A percentile compares a stretch with the other conserved stretches of the same genome.
Evolutionary conservation across 768 basidiomycete genomes (phyloP).

Genomic region (Cystobasidium ongulense): DNA sequence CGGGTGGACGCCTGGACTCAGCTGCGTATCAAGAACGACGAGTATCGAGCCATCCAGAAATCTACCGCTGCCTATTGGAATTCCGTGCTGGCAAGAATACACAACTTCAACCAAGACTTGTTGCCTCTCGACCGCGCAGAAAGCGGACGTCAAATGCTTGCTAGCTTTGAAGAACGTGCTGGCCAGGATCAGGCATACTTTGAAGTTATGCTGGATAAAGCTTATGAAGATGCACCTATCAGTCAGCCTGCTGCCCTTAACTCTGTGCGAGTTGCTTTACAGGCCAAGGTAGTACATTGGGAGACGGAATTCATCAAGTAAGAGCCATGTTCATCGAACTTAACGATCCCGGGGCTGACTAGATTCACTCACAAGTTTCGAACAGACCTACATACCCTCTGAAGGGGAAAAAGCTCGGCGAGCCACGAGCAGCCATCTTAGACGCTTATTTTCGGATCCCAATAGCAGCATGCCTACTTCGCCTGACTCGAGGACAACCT

Average conservation of each 20-base stretch:
- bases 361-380: constrained; percentile 45
- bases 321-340: not conserved
- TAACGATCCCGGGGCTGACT: not conserved
- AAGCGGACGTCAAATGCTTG: constrained; percentile 55
- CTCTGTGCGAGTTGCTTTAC: constrained; percentile 75
- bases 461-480: constrained; percentile 26
- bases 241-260: constrained; percentile 78
- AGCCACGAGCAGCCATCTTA: constrained; percentile 46
- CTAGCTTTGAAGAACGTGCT: constrained; percentile 62
- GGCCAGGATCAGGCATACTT: constrained; percentile 63
- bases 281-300: constrained; percentile 94
- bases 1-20: constrained; percentile 78
- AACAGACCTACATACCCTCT: constrained; percentile 49
- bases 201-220: constrained; percentile 60
- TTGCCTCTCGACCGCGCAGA: constrained; percentile 49
- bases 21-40: constrained; percentile 81
- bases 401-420: constrained; percentile 50
- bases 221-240: constrained; percentile 63
- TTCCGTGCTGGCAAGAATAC: constrained; percentile 47
- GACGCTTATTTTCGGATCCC: constrained; percentile 44
- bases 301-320: constrained; percentile 76
- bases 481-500: not conserved
- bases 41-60: constrained; percentile 66
- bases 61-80: constrained; percentile 56
- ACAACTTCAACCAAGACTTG: constrained; percentile 37